A percentile compares a stretch with the other conserved stretches of the same genome.
phyloP scores from a whole-genome alignment of 768 basidiomycete species.

The Boletus vermiculosoides region DNA sequence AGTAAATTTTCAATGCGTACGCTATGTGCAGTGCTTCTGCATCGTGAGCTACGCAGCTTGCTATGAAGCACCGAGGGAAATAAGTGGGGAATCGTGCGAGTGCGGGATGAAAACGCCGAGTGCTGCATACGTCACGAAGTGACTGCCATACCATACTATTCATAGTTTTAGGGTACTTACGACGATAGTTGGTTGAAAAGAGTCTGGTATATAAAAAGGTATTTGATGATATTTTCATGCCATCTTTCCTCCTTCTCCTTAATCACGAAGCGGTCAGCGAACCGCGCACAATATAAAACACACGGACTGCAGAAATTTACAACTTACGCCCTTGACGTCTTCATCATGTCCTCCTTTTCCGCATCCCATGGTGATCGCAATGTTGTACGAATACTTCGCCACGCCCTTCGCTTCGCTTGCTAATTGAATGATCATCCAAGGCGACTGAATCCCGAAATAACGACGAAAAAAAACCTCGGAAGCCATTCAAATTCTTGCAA shows the following conservation, averaged over 20 bases:
- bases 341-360: constrained; percentile 7
- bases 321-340: constrained; percentile 5
- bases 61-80: constrained; percentile 13
- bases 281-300: not conserved
- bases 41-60: not conserved
- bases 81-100: not conserved
- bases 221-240: not conserved
- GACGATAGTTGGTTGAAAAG: not conserved
- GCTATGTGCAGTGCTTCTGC: not conserved
- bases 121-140: not conserved
- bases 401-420: not conserved
- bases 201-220: constrained; percentile 4
- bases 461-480: constrained; percentile 10
- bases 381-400: constrained; percentile 1
- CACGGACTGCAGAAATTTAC: not conserved
- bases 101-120: constrained; percentile 3
- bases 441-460: not conserved
- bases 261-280: constrained; percentile 3
- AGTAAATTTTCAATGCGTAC: not conserved
- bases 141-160: constrained; percentile 5
- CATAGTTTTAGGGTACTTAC: not conserved
- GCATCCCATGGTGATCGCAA: not conserved
- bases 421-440: constrained; percentile 8
- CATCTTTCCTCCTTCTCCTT: not conserved
- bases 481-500: constrained; percentile 4